Conservation (phyloP, 1,139 yeast species). For the Lodderomyces margitis region DNA sequence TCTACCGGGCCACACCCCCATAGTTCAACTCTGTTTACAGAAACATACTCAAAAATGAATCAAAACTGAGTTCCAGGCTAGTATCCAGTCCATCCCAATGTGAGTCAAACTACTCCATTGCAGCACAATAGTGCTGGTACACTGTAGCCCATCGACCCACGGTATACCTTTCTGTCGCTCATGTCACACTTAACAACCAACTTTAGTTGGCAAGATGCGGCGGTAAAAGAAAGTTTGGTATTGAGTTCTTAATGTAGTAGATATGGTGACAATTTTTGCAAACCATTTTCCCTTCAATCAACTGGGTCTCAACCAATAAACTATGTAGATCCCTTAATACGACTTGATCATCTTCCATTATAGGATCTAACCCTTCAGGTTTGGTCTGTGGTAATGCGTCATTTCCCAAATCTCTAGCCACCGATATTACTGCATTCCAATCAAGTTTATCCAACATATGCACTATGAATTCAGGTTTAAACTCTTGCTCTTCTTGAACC, state of each 20-base stretch:
- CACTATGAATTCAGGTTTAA: conserved; percentile 73
- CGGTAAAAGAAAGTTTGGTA: conserved; percentile 91
- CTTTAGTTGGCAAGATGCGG: conserved; percentile 63
- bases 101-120: no score
- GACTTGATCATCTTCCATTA: conserved; percentile 57
- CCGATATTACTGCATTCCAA: conserved; percentile 80
- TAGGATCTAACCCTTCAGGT: conserved; percentile 59
- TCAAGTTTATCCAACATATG: conserved; percentile 81
- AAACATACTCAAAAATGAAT: no score
- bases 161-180: no score
- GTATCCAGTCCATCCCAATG: no score
- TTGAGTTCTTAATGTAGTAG: conserved; percentile 86
- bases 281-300: conserved; percentile 82
- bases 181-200: no score
- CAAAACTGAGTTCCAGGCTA: no score
- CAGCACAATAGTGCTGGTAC: no score
- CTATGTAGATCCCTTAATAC: conserved; percentile 74
- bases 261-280: conserved; percentile 86
- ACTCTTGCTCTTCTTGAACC: conserved; percentile 76
- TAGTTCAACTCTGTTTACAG: no score
- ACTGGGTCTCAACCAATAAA: conserved; percentile 79
- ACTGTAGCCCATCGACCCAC: no score
- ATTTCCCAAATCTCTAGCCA: conserved; percentile 77
- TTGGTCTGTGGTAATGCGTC: conserved; percentile 58
- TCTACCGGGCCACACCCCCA: no score